Evolutionary conservation across 768 basidiomycete species (phyloP), one percentile per base, ranked within the genome.

Genomic region (Rhodosporidiobolus odoratus): DNA sequence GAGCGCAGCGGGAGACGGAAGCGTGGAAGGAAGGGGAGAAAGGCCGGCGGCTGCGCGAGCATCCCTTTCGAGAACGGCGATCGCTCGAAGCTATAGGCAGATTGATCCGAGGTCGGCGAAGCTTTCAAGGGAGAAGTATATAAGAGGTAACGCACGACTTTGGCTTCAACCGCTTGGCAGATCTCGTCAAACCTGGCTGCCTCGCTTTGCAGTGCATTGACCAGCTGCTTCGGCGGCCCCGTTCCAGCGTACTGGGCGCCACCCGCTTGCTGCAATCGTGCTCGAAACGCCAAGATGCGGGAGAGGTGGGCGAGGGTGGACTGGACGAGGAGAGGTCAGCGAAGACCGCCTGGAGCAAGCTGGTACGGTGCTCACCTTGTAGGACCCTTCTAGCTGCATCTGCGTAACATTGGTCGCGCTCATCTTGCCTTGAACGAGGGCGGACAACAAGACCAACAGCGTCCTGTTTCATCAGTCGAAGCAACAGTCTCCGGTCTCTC

Each of bases 61-160:
- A 25, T 71, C 69, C 7, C 69, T 52, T 30, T 71, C 69, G 56
- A 71, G 56, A 10, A 57, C 57, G 15, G 65, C 65, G 38, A 71
- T 62, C 1, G 69, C 69, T 21, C 53, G 35, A 17, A 61, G 43
- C 69, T 70, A 53, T 32, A 30, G 23, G 19, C 3, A 25, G 7
- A 1, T 8, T 21, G 32, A 34, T n/a, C n/a, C 13, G 27, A 35
- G 61, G 41, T 13, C 17, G n/a, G 13, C 21, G 17, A 37, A 37
- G 2, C 23, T 30, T 13, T 5, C 35, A 23, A 6, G 13, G 13
- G 34, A 16, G 10, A 23, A 30, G 8, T 9, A 25, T 23, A 10
- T 25, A 30, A 3, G 3, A 35, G 35, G n/a, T n/a, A n/a, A 45
- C 69, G 35, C 32, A 66, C 69, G 5, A 71, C 17, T 19, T 56